Percentiles rank a stretch among this genome's conserved stretches.
Evolutionary conservation across 2,329 filamentous ascomycete genomes (phyloP).

Genomic region (Aciculosporium take): DNA sequence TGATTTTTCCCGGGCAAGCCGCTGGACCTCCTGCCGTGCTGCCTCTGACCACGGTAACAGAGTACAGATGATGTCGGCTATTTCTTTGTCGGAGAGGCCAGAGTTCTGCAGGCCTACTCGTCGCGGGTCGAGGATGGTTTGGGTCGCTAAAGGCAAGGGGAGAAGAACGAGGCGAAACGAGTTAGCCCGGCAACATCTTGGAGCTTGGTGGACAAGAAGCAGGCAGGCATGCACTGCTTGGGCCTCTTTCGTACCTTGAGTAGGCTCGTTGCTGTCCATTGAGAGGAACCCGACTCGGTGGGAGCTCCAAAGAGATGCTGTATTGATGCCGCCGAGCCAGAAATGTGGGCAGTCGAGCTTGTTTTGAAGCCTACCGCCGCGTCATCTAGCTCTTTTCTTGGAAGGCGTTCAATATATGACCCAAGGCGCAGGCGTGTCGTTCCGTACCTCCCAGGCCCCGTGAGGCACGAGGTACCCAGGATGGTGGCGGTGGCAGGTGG

Average conservation of each 20-base stretch:
- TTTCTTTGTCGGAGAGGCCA: conserved; percentile 66
- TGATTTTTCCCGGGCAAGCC: conserved; percentile 32
- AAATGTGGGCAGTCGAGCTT: neutral
- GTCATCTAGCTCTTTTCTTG: too few relatives aligned
- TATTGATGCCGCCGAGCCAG: neutral
- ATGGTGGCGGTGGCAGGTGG: neutral
- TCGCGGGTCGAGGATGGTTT: conserved; percentile 57
- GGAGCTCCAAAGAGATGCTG: neutral
- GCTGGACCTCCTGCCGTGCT: conserved; percentile 55
- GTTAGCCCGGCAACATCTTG: neutral
- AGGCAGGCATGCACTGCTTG: neutral
- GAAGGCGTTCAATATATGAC: too few relatives aligned
- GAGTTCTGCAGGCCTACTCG: conserved; percentile 68
- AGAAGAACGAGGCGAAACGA: neutral
- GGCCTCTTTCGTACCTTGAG: conserved; percentile 21
- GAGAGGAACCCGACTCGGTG: conserved; percentile 15
- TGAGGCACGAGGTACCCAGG: too few relatives aligned
- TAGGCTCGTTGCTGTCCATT: conserved; percentile 32
- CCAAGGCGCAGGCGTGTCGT: neutral
- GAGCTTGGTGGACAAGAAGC: neutral
- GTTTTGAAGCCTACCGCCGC: too few relatives aligned
- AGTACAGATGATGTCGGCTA: conserved; percentile 79
- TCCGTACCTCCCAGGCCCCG: too few relatives aligned
- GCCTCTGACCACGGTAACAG: conserved; percentile 64
- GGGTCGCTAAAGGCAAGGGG: conserved; percentile 8